Conservation (phyloP, 1,284 basidiomycete species). For the Sutorius eximius region DNA sequence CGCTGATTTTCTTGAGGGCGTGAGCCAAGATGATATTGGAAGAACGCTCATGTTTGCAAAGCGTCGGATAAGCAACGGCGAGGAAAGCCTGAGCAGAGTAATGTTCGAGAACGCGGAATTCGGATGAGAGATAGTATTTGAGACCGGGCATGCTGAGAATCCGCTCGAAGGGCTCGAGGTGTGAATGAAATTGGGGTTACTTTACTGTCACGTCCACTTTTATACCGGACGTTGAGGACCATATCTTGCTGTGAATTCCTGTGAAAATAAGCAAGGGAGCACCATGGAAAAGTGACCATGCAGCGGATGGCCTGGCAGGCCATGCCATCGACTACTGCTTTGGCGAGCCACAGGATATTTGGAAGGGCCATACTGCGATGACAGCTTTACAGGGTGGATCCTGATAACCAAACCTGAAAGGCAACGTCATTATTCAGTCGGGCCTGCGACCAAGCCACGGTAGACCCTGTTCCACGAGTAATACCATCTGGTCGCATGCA, state of each 20-base stretch:
- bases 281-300: not conserved
- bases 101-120: slow-evolving; percentile 44
- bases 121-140: slow-evolving; percentile 22
- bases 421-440: not conserved
- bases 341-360: not conserved
- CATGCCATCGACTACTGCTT: slow-evolving; percentile 4
- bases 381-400: slow-evolving; percentile 24
- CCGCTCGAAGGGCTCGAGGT: slow-evolving; percentile 30
- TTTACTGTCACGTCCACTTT: not conserved
- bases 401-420: slow-evolving; percentile 2
- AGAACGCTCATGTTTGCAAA: slow-evolving; percentile 45
- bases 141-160: slow-evolving; percentile 27
- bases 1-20: slow-evolving; percentile 45
- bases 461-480: not conserved
- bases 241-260: slow-evolving; percentile 25
- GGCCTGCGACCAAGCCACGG: not conserved
- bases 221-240: slow-evolving; percentile 10
- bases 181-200: not conserved
- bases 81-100: slow-evolving; percentile 44
- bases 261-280: slow-evolving; percentile 18
- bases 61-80: slow-evolving; percentile 41
- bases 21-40: slow-evolving; percentile 54
- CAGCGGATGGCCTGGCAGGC: slow-evolving; percentile 15
- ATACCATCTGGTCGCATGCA: not conserved
- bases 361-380: not conserved